Base-by-base conservation (phyloP, 495 filamentous ascomycete genomes). In the Trichoderma parareesei region DNA sequence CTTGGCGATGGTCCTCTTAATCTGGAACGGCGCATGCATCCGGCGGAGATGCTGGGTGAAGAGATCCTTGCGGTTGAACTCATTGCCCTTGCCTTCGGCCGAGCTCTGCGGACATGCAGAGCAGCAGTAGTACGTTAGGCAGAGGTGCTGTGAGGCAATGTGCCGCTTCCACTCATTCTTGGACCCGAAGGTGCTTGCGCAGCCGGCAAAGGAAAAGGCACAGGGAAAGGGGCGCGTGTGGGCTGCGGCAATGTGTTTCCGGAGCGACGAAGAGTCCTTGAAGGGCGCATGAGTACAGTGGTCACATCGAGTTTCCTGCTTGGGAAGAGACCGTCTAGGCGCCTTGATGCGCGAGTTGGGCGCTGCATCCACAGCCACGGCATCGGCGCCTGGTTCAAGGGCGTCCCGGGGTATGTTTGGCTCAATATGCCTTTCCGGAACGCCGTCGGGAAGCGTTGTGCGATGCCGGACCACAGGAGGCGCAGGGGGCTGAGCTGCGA, bases 91-190 rank as follows among this genome's bases (percentile, higher is more conserved):
- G 38, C 82, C 81, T 63, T 84, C 82, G 3, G 76, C 74, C 43
- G 79, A 84, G 71, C 87, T 89, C 27, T 83, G 80, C 5, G 84
- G 85, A 42, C 90, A 85, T 35, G 93, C 86, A 20, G 82, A 84
- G 73, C 94, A 98, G 44, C 90, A 86, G 74, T 90, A 98, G 74
- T 88, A 92, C 46, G 87, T 87, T 18, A 93, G 78, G 65, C 88
- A 90, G 65, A 98, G 79, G 72, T 98, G 94, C 69, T 97, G 90
- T 3, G 91, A 93, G 38, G 84, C 82, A 66, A 97, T 88, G 74
- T 98, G 94, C 0, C 94, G 87, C 73, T 97, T 95, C 75, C 75
- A 98, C 72, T 98, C 94, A 70, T 97, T 98, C 72, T 98, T 98
- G 43, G 90, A 92, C 10, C 86, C 87, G 71, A 98, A 97, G 0